Evolutionary conservation across 2,329 filamentous ascomycete genomes (phyloP).

Genomic region (Periconia macrospinosa): DNA sequence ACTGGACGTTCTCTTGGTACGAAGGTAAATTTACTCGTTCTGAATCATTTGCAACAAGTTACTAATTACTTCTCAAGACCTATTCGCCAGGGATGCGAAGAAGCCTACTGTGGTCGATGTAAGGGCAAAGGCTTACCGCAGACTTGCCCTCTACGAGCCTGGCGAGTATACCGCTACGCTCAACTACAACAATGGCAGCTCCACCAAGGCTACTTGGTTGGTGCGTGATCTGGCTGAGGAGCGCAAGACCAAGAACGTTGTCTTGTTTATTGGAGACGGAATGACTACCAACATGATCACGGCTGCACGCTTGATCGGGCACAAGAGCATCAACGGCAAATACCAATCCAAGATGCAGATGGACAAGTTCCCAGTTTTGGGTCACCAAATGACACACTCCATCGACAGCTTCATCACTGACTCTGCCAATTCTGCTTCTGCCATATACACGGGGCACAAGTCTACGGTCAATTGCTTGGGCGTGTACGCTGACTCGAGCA

Average conservation of each 20-base stretch:
- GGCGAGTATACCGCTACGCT: conserved; percentile 78
- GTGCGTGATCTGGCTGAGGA: conserved; percentile 70
- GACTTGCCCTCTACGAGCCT: conserved; percentile 74
- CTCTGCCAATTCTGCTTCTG: conserved; percentile 81
- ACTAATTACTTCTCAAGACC: conserved; percentile 49
- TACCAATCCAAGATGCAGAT: conserved; percentile 76
- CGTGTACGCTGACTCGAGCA: conserved; percentile 78
- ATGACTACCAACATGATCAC: conserved; percentile 77
- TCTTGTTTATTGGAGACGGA: conserved; percentile 78
- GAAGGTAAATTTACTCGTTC: conserved; percentile 55
- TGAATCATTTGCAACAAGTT: neutral
- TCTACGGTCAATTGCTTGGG: conserved; percentile 79
- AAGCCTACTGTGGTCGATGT: conserved; percentile 77
- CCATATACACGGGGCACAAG: conserved; percentile 83
- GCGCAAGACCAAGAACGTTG: conserved; percentile 81
- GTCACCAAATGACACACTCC: conserved; percentile 87
- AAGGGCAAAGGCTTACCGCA: conserved; percentile 75
- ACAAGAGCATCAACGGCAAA: conserved; percentile 82
- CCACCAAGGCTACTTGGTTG: conserved; percentile 73
- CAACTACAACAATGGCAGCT: conserved; percentile 72
- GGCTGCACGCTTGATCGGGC: conserved; percentile 77
- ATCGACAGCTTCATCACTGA: conserved; percentile 86
- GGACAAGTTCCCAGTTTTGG: conserved; percentile 82
- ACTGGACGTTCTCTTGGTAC: conserved; percentile 82
- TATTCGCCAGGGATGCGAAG: conserved; percentile 73